Evolutionary conservation across 768 basidiomycete genomes (phyloP), one percentile per base, ranked within the genome.

Genomic region (Boletus barrowsii): DNA sequence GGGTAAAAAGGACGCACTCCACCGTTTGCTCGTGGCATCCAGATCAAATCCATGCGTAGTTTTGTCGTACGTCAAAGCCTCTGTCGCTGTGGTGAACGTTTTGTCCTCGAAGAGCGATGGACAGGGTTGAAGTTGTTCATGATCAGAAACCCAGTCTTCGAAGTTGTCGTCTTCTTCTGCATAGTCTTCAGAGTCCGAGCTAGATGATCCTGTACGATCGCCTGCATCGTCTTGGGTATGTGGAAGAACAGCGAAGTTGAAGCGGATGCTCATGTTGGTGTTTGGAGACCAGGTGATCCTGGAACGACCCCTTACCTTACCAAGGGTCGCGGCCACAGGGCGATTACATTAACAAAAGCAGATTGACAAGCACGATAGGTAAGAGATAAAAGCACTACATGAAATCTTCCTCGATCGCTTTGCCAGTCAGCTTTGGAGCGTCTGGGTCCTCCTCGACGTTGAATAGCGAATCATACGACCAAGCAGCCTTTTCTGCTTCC

Each of bases 371-470:
- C n/a, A 37, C n/a, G n/a, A 35, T 8, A 22, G 10, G 45, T 51
- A 48, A 26, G 30, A 29, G 17, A 35, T 4, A 49, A 4, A 15
- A 33, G n/a, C 24, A 18, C 79, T 73, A 93, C 88, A 93, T 93
- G 67, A 93, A 93, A 67, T 93, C 91, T 46, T 93, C 90, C 68
- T 92, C 90, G 64, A 91, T 74, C 62, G 90, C 91, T 60, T 81
- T 79, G 13, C 83, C 88, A 3, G 83, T 84, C 70, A 82, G 82
- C 59, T 74, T 73, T 22, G 75, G 76, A 11, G 55, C 74, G 32
- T 73, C 68, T 11, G 83, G 82, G 26, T 84, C 83, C 51, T 79
- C 80, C 42, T 84, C 82, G 3, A 77, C 86, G 24, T 79, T 79
- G 73, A 88, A 91, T 47, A 98, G 73, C 0, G 79, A 75, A 67